Percentiles rank a stretch among this genome's conserved stretches.
Conservation (phyloP, 2,329 filamentous ascomycete species). For the Clarireedia sp. region DNA sequence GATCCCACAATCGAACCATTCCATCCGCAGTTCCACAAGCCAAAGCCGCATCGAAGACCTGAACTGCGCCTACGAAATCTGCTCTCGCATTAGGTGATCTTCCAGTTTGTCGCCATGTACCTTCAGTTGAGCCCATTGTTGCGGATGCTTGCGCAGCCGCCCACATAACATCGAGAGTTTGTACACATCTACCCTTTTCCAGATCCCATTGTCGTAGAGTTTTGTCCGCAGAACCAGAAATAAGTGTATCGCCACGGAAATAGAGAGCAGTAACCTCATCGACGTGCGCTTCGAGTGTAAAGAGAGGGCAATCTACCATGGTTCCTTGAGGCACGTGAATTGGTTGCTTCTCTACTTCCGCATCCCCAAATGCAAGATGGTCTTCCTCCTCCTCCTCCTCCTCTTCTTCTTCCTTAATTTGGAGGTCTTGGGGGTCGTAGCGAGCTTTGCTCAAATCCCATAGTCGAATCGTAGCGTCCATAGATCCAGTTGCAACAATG, state of each 20-base stretch:
- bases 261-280: conserved; percentile 92
- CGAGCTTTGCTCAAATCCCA: conserved; percentile 91
- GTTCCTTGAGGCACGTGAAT: conserved; percentile 68
- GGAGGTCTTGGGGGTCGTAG: conserved; percentile 57
- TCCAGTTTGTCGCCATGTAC: conserved; percentile 62
- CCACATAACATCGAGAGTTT: conserved; percentile 97
- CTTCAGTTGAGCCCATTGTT: conserved; percentile 53
- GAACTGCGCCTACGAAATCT: conserved; percentile 88
- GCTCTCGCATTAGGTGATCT: conserved; percentile 60
- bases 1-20: conserved; percentile 94
- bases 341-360: conserved; percentile 59
- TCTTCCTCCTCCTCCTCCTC: conserved; percentile 55
- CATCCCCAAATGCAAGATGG: conserved; percentile 65
- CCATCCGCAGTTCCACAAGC: conserved; percentile 96
- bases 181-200: conserved; percentile 92
- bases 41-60: conserved; percentile 92
- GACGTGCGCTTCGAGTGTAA: conserved; percentile 80
- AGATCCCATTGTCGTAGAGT: conserved; percentile 97
- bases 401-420: conserved; percentile 48
- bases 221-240: conserved; percentile 95
- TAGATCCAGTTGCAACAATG: conserved; percentile 85
- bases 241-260: conserved; percentile 80
- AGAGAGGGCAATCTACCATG: conserved; percentile 85
- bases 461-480: conserved; percentile 87
- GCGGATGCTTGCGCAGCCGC: conserved; percentile 83